Evolutionary conservation across 192 early-diverging fungal species (phyloP).

Genomic region (Coemansia sp.): DNA sequence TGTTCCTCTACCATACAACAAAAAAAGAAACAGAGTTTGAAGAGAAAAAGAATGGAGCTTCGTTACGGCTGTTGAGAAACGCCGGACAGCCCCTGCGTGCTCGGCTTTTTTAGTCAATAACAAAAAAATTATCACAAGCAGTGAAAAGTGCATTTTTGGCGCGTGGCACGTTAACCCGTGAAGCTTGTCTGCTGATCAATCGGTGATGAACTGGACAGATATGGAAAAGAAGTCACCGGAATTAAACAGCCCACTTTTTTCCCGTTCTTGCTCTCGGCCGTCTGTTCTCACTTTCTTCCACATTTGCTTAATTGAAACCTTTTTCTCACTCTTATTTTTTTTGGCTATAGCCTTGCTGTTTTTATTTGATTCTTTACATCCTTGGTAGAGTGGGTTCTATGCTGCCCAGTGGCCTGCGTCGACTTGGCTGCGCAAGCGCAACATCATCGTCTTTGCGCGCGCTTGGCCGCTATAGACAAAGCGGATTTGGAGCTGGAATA

Average conservation of each 20-base stretch:
- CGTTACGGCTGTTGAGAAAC: background rate
- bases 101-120: background rate
- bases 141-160: background rate
- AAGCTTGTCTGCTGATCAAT: background rate
- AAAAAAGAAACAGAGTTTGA: background rate
- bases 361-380: background rate
- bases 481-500: background rate
- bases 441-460: background rate
- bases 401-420: background rate
- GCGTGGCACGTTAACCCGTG: background rate
- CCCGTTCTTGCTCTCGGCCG: background rate
- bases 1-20: background rate
- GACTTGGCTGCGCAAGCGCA: background rate
- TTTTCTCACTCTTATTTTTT: background rate
- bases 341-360: background rate
- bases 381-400: background rate
- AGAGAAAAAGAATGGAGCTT: background rate
- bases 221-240: background rate
- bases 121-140: background rate
- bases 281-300: background rate
- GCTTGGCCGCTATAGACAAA: background rate
- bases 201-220: background rate
- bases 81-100: background rate
- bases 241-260: background rate
- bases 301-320: background rate